Evolutionary conservation across 1,284 basidiomycete genomes (phyloP).

Genomic region (Golubevia sp.): DNA sequence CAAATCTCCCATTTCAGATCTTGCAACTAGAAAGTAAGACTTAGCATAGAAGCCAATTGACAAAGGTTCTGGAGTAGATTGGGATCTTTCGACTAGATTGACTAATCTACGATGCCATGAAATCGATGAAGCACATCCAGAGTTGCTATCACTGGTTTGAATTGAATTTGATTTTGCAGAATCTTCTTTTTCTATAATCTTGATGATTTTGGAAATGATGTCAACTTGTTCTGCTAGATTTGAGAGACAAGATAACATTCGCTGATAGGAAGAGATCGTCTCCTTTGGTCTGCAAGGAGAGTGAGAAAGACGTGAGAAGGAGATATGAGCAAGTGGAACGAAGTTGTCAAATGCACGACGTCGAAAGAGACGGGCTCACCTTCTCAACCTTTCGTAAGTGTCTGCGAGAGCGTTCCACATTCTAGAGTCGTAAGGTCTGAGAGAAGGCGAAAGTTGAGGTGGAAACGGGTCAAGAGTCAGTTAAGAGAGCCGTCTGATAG

Average conservation of each 20-base stretch:
- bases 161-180: conserved; percentile 21
- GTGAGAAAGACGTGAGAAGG: background rate
- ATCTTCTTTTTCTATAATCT: conserved; percentile 45
- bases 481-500: background rate
- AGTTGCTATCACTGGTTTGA: too few relatives aligned
- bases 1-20: conserved; percentile 53
- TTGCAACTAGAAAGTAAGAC: conserved; percentile 49
- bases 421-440: conserved; percentile 88
- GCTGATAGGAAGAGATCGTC: conserved; percentile 52
- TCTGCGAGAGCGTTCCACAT: conserved; percentile 94
- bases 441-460: conserved; percentile 12
- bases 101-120: conserved; percentile 53
- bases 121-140: too few relatives aligned
- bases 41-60: conserved; percentile 37
- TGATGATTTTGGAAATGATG: conserved; percentile 45
- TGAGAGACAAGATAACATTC: conserved; percentile 48
- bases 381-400: conserved; percentile 84
- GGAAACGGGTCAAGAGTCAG: background rate
- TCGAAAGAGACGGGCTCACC: conserved; percentile 1
- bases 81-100: conserved; percentile 31
- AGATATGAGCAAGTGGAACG: background rate
- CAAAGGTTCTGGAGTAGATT: conserved; percentile 25
- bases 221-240: conserved; percentile 44
- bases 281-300: conserved; percentile 30
- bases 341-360: background rate